phyloP scores from a whole-genome alignment of 208 protist genomes.

The Kentomonas sorsogonicus region DNA sequence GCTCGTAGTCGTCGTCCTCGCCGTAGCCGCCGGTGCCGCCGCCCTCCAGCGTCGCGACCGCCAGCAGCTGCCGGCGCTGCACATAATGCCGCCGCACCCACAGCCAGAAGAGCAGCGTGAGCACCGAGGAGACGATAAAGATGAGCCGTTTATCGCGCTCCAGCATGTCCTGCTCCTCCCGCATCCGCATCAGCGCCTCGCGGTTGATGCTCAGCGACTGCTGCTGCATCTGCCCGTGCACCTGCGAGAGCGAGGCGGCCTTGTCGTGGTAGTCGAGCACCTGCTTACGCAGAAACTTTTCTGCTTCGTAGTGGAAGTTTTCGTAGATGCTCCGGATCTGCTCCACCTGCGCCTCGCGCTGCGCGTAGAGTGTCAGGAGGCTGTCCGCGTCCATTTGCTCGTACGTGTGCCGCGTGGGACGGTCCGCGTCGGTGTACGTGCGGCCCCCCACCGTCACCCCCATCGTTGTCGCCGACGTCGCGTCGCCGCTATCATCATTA shows the following conservation, averaged over 20 bases:
- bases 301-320: slow-evolving; percentile 81
- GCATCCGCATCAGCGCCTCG: slow-evolving; percentile 70
- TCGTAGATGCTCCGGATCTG: slow-evolving; percentile 72
- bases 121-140: slow-evolving; percentile 44
- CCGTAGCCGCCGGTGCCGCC: too few relatives aligned
- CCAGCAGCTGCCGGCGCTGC: slow-evolving; percentile 36
- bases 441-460: too few relatives aligned
- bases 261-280: slow-evolving; percentile 89
- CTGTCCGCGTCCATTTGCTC: slow-evolving; percentile 43
- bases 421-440: too few relatives aligned
- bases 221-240: slow-evolving; percentile 83
- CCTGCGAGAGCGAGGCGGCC: slow-evolving; percentile 79
- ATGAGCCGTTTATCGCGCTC: slow-evolving; percentile 70
- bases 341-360: slow-evolving; percentile 47
- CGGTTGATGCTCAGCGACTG: slow-evolving; percentile 69
- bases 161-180: slow-evolving; percentile 81
- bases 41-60: too few relatives aligned
- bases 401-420: slow-evolving; percentile 75
- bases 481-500: slow-evolving; percentile 4
- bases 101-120: slow-evolving; percentile 71
- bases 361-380: slow-evolving; percentile 46
- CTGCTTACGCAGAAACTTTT: slow-evolving; percentile 75
- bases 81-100: slow-evolving; percentile 86
- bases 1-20: too few relatives aligned
- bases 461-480: neutral